phyloP scores from a whole-genome alignment of 192 early-diverging fungal genomes.

The Allomyces macrogynus region DNA sequence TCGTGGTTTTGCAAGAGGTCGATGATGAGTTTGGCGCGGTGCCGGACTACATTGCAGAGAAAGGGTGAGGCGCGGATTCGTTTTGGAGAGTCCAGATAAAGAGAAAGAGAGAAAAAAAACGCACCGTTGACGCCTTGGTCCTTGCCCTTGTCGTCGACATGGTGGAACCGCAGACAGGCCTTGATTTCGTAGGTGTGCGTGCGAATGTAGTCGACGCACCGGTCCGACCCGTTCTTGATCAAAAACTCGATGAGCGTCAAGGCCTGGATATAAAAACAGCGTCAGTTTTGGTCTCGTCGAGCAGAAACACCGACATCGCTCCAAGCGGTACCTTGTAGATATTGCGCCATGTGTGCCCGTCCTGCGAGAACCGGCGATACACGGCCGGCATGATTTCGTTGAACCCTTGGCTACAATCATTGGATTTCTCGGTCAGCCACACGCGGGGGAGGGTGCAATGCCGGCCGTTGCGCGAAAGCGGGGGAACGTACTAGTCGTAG shows the following conservation, averaged over 20 bases:
- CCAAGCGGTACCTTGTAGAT: constrained; percentile 59
- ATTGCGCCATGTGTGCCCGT: constrained; percentile 70
- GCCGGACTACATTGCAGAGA: too few relatives aligned
- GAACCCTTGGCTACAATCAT: constrained; percentile 66
- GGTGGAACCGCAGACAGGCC: constrained; percentile 68
- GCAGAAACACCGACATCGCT: neutral
- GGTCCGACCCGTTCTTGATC: constrained; percentile 82
- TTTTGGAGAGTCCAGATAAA: too few relatives aligned
- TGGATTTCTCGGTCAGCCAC: too few relatives aligned
- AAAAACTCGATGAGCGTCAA: constrained; percentile 84
- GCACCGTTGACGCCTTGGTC: constrained; percentile 80
- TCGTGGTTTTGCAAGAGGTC: constrained; percentile 63
- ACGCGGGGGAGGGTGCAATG: too few relatives aligned
- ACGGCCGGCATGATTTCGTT: constrained; percentile 91
- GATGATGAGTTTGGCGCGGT: constrained; percentile 72
- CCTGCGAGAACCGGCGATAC: constrained; percentile 68
- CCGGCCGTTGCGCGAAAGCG: too few relatives aligned
- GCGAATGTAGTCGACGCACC: constrained; percentile 71
- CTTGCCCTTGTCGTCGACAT: constrained; percentile 80
- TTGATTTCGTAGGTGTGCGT: constrained; percentile 76
- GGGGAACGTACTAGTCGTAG: constrained; percentile 47
- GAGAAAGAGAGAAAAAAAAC: too few relatives aligned
- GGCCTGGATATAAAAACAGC: constrained; percentile 23
- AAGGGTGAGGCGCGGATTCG: too few relatives aligned
- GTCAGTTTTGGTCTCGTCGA: constrained; percentile 2